Evolutionary conservation across 805 yeast genomes (phyloP).

Genomic region (Candida maris): DNA sequence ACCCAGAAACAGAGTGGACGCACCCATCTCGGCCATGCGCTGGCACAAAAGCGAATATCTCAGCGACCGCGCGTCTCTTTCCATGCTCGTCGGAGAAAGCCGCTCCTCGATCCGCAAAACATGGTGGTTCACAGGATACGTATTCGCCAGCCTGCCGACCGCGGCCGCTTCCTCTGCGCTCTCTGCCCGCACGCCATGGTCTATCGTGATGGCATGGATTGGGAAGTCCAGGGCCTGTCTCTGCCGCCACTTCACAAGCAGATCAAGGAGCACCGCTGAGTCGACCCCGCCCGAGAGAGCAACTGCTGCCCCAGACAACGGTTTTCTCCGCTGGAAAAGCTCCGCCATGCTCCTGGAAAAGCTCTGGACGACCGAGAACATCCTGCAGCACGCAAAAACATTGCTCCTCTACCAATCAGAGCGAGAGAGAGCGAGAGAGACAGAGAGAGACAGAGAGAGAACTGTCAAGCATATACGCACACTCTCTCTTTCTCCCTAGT

Average conservation of each 20-base stretch:
- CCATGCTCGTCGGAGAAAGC: slow-evolving; percentile 29
- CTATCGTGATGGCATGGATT: slow-evolving; percentile 58
- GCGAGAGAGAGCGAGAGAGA: too few relatives aligned
- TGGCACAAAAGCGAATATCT: slow-evolving; percentile 45
- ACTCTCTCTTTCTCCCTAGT: too few relatives aligned
- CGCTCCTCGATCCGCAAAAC: slow-evolving; percentile 16
- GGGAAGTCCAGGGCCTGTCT: slow-evolving; percentile 9
- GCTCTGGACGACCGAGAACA: too few relatives aligned
- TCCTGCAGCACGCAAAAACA: too few relatives aligned
- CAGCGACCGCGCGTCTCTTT: slow-evolving; percentile 54
- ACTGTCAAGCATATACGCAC: too few relatives aligned
- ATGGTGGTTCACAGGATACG: slow-evolving; percentile 27
- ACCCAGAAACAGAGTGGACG: slow-evolving; percentile 49
- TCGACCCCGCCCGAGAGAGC: slow-evolving; percentile 84
- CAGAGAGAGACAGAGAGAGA: too few relatives aligned
- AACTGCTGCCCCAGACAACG: slow-evolving; percentile 22
- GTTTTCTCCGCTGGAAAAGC: slow-evolving; percentile 1
- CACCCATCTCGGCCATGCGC: slow-evolving; percentile 35
- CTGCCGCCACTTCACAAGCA: slow-evolving; percentile 35
- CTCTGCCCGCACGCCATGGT: slow-evolving; percentile 53
- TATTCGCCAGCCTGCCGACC: slow-evolving; percentile 25
- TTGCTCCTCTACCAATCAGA: too few relatives aligned
- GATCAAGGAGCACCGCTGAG: slow-evolving; percentile 63
- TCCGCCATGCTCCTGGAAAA: background rate
- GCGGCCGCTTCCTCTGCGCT: slow-evolving; percentile 47